These are phyloP conservation scores for Esteya vermicola DNA, from an alignment of 2,329 filamentous ascomycete species.

Conservation along the genomic window DNA sequence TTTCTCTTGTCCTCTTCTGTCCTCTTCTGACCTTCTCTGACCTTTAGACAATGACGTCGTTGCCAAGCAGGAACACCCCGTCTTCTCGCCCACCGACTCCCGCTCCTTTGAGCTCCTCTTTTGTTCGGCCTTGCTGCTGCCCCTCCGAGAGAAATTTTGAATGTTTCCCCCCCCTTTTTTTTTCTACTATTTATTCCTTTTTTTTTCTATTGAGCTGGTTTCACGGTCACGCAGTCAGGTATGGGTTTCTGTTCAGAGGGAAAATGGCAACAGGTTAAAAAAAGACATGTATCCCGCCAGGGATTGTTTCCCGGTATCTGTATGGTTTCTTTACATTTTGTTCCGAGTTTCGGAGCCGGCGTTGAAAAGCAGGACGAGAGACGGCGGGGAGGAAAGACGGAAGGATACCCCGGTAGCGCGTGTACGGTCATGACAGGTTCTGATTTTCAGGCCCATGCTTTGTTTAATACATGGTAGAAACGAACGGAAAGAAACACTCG, in stretches of 20 bases:
- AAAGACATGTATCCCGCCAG: neutral
- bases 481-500: neutral
- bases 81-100: conserved; percentile 35
- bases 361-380: neutral
- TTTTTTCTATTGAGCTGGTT: neutral
- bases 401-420: too few species aligned
- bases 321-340: too few species aligned
- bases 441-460: too few species aligned
- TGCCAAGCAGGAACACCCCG: conserved; percentile 33
- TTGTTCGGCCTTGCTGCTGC: conserved; percentile 26
- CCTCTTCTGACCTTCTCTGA: neutral
- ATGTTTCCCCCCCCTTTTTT: neutral
- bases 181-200: neutral
- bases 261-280: neutral
- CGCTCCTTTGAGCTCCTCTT: conserved; percentile 30
- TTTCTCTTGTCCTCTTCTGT: neutral
- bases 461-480: neutral
- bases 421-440: too few species aligned
- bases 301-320: too few species aligned
- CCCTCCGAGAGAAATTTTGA: conserved; percentile 10
- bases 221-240: neutral
- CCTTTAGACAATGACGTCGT: conserved; percentile 23
- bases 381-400: neutral
- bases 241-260: neutral
- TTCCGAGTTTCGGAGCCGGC: too few species aligned